Percentiles rank a stretch among this genome's conserved stretches.
Evolutionary conservation across 1,284 basidiomycete genomes (phyloP).

Genomic region (Puccinia novopanici): DNA sequence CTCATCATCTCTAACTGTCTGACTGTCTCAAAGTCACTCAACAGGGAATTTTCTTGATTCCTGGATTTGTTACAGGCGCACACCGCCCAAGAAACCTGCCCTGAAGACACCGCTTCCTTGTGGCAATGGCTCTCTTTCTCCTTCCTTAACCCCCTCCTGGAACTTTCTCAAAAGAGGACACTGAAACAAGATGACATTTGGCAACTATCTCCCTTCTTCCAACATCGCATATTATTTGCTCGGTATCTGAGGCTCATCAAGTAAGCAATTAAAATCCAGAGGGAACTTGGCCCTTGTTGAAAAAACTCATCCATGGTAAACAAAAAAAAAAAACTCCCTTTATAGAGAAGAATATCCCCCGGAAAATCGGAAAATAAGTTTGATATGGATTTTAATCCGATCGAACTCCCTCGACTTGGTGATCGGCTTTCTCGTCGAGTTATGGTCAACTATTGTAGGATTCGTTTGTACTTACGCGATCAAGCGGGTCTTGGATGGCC

Average conservation of each 20-base stretch:
- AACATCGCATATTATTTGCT: constrained; percentile 31
- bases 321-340: background rate
- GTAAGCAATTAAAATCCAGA: background rate
- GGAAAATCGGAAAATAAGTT: constrained; percentile 60
- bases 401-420: constrained; percentile 35
- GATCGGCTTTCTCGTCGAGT: constrained; percentile 31
- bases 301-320: background rate
- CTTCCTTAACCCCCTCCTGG: constrained; percentile 46
- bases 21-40: background rate
- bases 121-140: constrained; percentile 49
- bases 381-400: constrained; percentile 33
- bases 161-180: constrained; percentile 59
- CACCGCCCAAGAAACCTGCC: constrained; percentile 58
- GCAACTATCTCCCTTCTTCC: constrained; percentile 49
- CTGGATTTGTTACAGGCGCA: constrained; percentile 12
- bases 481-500: constrained; percentile 53
- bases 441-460: constrained; percentile 59
- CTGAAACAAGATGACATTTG: constrained; percentile 45
- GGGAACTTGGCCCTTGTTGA: background rate
- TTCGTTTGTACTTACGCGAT: constrained; percentile 55
- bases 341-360: constrained; percentile 52
- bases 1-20: background rate
- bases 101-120: constrained; percentile 37
- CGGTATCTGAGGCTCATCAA: constrained; percentile 25
- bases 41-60: too few relatives aligned